Conservation (phyloP, 2,329 filamentous ascomycete genomes). For the Ramularia endophylla region DNA sequence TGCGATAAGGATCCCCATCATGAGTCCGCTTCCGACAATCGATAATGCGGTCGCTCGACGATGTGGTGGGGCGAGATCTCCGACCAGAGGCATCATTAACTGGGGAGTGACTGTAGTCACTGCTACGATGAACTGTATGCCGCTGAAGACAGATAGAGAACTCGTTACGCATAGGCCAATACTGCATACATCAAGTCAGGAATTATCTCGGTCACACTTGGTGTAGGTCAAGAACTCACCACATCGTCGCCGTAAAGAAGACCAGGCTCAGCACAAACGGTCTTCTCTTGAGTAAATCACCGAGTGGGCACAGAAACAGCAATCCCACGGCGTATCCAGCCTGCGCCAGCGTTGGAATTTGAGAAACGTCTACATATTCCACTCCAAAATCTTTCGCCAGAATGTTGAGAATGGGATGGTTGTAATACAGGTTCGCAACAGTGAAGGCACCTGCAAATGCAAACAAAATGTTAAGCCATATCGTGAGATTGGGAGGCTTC, state of each 20-base stretch:
- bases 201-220: neutral
- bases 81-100: conserved; percentile 71
- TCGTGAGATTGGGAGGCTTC: conserved; percentile 61
- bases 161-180: conserved; percentile 65
- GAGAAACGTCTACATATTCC: conserved; percentile 59
- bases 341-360: conserved; percentile 71
- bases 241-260: conserved; percentile 61
- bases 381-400: conserved; percentile 67
- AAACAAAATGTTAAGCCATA: conserved; percentile 65
- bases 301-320: conserved; percentile 68
- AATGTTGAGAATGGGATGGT: conserved; percentile 70
- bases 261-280: conserved; percentile 61
- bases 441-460: conserved; percentile 61
- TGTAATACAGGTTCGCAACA: conserved; percentile 78
- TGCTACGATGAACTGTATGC: conserved; percentile 66
- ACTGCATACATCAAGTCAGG: too few relatives aligned
- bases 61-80: conserved; percentile 66
- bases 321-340: conserved; percentile 71
- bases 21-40: conserved; percentile 67
- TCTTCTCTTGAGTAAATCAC: conserved; percentile 61
- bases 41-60: conserved; percentile 64
- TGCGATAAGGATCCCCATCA: conserved; percentile 70
- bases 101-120: conserved; percentile 73
- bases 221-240: conserved; percentile 42
- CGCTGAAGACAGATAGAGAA: conserved; percentile 59